Conservation (phyloP, 495 filamentous ascomycete genomes). For the Letharia columbiana region DNA sequence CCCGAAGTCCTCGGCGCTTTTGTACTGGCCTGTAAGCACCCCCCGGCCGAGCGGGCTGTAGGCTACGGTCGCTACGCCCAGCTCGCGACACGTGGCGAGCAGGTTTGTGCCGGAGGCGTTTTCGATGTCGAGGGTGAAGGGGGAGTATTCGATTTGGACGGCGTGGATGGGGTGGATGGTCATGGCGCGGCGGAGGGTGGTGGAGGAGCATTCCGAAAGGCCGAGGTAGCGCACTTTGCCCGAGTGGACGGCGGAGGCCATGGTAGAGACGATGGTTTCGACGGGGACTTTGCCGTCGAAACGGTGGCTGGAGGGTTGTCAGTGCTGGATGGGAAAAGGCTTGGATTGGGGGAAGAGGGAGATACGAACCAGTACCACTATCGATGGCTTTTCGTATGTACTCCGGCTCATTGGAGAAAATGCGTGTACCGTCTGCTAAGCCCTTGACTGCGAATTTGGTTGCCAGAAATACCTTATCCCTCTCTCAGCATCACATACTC, state of each 20-base stretch:
- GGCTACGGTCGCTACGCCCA: conserved; percentile 35
- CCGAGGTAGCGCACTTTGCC: conserved; percentile 47
- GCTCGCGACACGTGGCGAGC: conserved; percentile 42
- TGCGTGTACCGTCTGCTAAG: conserved; percentile 23
- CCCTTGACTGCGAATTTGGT: conserved; percentile 42
- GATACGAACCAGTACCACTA: conserved; percentile 25
- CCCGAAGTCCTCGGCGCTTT: conserved; percentile 29
- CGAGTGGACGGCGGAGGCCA: conserved; percentile 41
- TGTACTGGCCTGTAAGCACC: conserved; percentile 33
- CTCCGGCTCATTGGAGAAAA: conserved; percentile 34
- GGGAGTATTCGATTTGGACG: conserved; percentile 48
- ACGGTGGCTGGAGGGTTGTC: conserved; percentile 24
- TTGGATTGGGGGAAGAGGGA: neutral
- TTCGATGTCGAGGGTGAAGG: conserved; percentile 47
- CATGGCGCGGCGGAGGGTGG: conserved; percentile 51
- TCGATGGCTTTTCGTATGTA: conserved; percentile 40
- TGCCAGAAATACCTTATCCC: conserved; percentile 40
- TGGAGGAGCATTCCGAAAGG: conserved; percentile 45
- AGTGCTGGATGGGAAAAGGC: neutral
- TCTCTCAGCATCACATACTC: neutral
- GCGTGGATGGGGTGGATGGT: conserved; percentile 45
- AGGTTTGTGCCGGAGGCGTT: conserved; percentile 33
- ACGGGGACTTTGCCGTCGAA: conserved; percentile 39
- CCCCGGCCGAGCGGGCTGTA: conserved; percentile 42
- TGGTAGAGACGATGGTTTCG: conserved; percentile 38